Evolutionary conservation across 805 yeast genomes (phyloP).

Genomic region (Tetrapisispora phaffii): DNA sequence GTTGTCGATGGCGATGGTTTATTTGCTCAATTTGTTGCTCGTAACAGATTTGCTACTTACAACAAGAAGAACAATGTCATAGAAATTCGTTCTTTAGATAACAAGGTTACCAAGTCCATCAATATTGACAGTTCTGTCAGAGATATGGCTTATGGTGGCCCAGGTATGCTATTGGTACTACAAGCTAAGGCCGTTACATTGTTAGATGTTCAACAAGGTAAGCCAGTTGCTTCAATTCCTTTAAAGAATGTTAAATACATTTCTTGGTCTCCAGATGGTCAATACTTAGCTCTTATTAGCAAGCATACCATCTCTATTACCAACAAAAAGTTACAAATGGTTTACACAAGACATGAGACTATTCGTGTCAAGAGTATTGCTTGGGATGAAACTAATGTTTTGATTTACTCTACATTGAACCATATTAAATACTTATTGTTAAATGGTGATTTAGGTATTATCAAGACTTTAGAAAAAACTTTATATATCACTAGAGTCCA

Average conservation of each 20-base stretch:
- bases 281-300: conserved; percentile 75
- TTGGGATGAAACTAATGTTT: conserved; percentile 91
- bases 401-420: conserved; percentile 87
- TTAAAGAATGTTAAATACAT: conserved; percentile 79
- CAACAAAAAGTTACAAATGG: conserved; percentile 61
- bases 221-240: conserved; percentile 55
- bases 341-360: conserved; percentile 88
- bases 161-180: conserved; percentile 73
- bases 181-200: conserved; percentile 64
- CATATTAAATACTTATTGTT: conserved; percentile 89
- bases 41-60: conserved; percentile 87
- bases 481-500: conserved; percentile 66
- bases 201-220: conserved; percentile 89
- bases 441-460: conserved; percentile 92
- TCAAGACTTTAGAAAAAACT: conserved; percentile 84
- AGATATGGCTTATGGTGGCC: conserved; percentile 69
- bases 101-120: conserved; percentile 72
- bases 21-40: conserved; percentile 83
- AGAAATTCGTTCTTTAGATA: conserved; percentile 74
- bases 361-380: conserved; percentile 94
- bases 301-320: conserved; percentile 91
- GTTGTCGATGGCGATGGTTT: conserved; percentile 71
- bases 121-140: conserved; percentile 56
- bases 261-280: conserved; percentile 81
- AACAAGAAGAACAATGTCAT: conserved; percentile 53